These are phyloP conservation scores for Ascochyta rabiei DNA, from an alignment of 2,329 filamentous ascomycete genomes.

Conservation along the genomic window DNA sequence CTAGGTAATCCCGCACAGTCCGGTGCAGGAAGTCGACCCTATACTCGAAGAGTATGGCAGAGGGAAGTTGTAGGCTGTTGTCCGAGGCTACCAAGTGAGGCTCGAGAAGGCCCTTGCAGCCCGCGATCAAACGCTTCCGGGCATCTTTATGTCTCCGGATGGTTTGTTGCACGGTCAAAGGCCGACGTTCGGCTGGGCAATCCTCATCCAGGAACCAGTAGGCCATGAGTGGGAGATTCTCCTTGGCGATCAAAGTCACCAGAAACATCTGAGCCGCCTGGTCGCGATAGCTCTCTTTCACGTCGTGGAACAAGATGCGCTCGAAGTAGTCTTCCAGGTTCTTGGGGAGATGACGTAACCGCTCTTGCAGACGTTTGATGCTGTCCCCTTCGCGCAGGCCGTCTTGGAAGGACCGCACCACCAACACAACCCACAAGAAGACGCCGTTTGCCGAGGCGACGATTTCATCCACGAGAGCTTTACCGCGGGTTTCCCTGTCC, in stretches of 20 bases:
- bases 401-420: constrained; percentile 53
- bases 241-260: neutral
- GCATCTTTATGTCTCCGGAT: no score
- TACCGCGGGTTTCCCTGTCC: no score
- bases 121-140: neutral
- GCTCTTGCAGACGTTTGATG: constrained; percentile 34
- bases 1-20: neutral
- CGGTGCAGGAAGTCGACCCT: neutral
- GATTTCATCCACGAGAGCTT: constrained; percentile 41
- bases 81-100: neutral
- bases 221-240: no score
- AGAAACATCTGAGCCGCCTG: neutral
- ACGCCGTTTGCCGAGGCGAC: constrained; percentile 36
- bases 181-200: neutral
- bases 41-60: no score
- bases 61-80: no score
- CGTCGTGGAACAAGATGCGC: neutral
- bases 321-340: neutral
- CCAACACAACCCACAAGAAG: constrained; percentile 40
- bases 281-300: neutral
- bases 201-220: neutral
- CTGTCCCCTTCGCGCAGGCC: constrained; percentile 38
- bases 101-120: neutral
- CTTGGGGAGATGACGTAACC: constrained; percentile 26
- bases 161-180: no score